Conservation (phyloP, 352 stramenopile species). For the Pythium rishiriense region DNA sequence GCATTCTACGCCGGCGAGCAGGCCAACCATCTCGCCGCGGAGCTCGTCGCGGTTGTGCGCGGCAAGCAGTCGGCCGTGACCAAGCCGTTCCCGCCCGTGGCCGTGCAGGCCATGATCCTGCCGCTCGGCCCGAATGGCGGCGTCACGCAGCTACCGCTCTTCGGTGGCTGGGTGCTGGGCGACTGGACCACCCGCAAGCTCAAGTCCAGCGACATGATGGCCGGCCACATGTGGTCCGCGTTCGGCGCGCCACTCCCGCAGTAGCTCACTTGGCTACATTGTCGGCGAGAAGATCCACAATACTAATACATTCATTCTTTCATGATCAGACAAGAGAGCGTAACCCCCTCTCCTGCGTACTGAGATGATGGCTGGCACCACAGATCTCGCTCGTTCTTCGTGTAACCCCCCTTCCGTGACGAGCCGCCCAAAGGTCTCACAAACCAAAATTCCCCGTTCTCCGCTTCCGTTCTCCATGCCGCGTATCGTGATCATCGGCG, state of each 20-base stretch:
- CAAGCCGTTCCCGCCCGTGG: slow-evolving; percentile 35
- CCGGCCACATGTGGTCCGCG: slow-evolving; percentile 4
- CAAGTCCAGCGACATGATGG: slow-evolving; percentile 49
- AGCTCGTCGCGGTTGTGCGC: slow-evolving; percentile 36
- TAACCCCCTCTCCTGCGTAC: too few species aligned
- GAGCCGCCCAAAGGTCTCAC: not conserved
- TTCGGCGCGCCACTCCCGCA: slow-evolving; percentile 4
- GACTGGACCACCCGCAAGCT: slow-evolving; percentile 49
- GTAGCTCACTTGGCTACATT: not conserved
- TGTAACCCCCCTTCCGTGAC: too few species aligned
- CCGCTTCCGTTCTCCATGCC: slow-evolving; percentile 14
- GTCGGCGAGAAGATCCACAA: not conserved
- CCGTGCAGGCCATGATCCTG: slow-evolving; percentile 26
- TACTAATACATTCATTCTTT: too few species aligned
- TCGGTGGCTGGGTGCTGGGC: slow-evolving; percentile 49
- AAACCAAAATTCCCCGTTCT: too few species aligned
- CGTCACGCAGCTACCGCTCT: slow-evolving; percentile 51
- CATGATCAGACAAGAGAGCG: too few species aligned
- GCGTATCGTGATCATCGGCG: slow-evolving; percentile 60
- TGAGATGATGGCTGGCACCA: too few species aligned
- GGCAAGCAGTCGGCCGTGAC: slow-evolving; percentile 38
- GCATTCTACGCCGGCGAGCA: slow-evolving; percentile 42
- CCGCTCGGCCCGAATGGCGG: slow-evolving; percentile 55
- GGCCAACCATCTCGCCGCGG: slow-evolving; percentile 38
- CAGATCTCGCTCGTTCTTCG: too few species aligned